Evolutionary conservation across 495 filamentous ascomycete species (phyloP).

Genomic region (Talaromyces adpressus): DNA sequence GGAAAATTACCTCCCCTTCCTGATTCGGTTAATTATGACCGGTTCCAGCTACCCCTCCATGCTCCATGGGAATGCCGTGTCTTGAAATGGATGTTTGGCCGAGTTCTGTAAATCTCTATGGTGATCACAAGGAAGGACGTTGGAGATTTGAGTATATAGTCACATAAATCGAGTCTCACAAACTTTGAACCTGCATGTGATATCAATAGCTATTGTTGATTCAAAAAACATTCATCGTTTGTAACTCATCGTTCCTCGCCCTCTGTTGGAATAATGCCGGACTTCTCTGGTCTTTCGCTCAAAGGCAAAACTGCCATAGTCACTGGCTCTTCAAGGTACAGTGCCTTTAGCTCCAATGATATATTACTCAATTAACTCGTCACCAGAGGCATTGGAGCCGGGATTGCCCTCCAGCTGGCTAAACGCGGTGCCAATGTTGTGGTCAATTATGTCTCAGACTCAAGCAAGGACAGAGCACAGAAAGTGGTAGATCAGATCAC

Average conservation of each 20-base stretch:
- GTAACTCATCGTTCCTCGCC: not conserved
- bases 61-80: not conserved
- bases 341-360: not conserved
- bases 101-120: not conserved
- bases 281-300: constrained; percentile 20
- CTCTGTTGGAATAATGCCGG: constrained; percentile 2
- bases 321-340: constrained; percentile 46
- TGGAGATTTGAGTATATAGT: not conserved
- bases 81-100: not conserved
- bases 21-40: not conserved
- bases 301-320: constrained; percentile 50
- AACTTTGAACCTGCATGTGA: not conserved
- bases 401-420: constrained; percentile 25
- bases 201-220: not conserved
- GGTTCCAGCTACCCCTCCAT: not conserved
- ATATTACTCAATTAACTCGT: not conserved
- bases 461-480: constrained; percentile 25
- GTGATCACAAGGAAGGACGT: not conserved
- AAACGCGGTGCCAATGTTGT: constrained; percentile 29
- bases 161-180: not conserved
- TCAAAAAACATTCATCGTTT: not conserved
- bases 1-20: not conserved
- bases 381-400: constrained; percentile 23
- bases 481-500: constrained; percentile 38
- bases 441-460: constrained; percentile 34